Percentiles rank a stretch among this genome's conserved stretches.
phyloP scores from a whole-genome alignment of 257 asterid genomes.

The Solanum sejunctum region DNA sequence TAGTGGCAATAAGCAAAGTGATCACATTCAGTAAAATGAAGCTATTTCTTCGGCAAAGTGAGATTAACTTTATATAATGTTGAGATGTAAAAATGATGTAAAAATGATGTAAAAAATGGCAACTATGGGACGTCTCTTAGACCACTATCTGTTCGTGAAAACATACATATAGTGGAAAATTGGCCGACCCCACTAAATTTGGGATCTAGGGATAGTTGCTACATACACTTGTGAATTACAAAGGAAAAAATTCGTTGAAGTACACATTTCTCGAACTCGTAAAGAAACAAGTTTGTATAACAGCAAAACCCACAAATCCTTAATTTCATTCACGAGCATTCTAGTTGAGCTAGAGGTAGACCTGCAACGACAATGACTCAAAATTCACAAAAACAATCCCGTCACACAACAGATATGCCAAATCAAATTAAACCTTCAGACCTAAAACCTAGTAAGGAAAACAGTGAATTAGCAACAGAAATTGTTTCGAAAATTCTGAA shows the following conservation, averaged over 20 bases:
- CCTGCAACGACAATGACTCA: neutral
- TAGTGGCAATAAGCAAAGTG: neutral
- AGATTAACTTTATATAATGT: neutral
- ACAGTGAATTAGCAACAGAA: neutral
- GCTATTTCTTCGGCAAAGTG: neutral
- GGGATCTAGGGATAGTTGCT: neutral
- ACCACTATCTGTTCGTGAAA: neutral
- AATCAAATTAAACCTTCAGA: neutral
- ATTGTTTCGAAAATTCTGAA: neutral
- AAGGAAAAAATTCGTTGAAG: neutral
- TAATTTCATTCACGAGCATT: neutral
- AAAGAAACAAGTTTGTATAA: neutral
- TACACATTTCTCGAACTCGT: neutral
- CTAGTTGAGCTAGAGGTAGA: neutral
- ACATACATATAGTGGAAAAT: neutral
- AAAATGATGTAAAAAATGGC: neutral
- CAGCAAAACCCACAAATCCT: neutral
- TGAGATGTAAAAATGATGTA: neutral
- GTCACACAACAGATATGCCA: neutral
- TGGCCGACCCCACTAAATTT: neutral
- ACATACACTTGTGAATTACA: neutral
- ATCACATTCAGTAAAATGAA: neutral
- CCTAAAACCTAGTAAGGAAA: conserved; percentile 26
- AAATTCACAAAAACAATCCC: neutral
- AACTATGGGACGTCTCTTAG: neutral